Evolutionary conservation across 495 filamentous ascomycete genomes (phyloP).

Genomic region (Neurospora sp.): DNA sequence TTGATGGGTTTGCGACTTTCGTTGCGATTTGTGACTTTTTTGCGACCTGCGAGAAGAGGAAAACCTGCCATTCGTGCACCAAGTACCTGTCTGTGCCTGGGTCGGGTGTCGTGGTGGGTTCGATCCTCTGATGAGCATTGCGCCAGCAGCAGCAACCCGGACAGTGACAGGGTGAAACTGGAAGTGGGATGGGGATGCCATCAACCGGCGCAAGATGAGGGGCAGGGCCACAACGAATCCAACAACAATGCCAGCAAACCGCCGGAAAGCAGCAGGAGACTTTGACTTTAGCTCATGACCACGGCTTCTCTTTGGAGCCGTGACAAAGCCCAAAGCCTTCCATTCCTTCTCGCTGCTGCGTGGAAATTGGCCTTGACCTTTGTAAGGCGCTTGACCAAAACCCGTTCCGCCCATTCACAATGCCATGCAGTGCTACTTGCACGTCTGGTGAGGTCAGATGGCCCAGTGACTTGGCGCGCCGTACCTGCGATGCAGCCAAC

Average conservation of each 20-base stretch:
- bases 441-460: conserved; percentile 29
- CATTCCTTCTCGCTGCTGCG: background rate
- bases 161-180: background rate
- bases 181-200: background rate
- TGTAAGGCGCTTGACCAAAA: background rate
- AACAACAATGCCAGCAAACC: background rate
- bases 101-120: background rate
- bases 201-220: background rate
- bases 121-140: background rate
- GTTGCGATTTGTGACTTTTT: background rate
- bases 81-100: background rate
- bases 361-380: background rate
- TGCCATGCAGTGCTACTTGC: conserved; percentile 18
- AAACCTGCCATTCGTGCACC: background rate
- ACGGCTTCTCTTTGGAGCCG: background rate
- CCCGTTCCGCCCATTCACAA: background rate
- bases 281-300: background rate
- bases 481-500: conserved; percentile 22
- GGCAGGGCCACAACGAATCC: background rate
- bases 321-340: background rate
- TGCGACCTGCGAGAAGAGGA: background rate
- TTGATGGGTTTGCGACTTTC: background rate
- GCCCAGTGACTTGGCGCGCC: conserved; percentile 21
- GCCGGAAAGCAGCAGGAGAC: background rate
- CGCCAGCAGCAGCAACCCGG: background rate